Base-by-base conservation (phyloP, 2,329 filamentous ascomycete genomes). In the Exophiala aquamarina region DNA sequence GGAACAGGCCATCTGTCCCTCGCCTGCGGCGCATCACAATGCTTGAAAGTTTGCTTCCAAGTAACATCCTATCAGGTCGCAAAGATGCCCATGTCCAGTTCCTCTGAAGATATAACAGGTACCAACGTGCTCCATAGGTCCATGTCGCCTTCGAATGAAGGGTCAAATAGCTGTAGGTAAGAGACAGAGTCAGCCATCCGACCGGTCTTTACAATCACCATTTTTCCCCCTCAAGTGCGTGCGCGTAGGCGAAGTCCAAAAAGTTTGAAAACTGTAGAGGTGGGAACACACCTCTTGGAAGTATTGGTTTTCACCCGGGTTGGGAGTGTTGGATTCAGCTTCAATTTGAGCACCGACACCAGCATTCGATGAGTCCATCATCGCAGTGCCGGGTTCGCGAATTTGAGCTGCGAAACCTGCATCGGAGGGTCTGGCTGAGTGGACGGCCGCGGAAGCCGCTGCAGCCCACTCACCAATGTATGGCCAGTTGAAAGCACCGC, bases 271-370 rank as follows among this genome's bases (percentile, higher is more conserved):
- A 40, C 18, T 20, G 8, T 40, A 40, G 8, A 17, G 32, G n/a
- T 7, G 10, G 34, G 37, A 17, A 40, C 37, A 40, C 15, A 40
- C 37, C 37, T 40, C 37, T 40, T 40, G 37, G 37, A 40, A 40
- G 21, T 26, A 21, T 26, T 40, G 37, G 15, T 26, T 26, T 40
- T 40, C 37, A 20, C 15, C 37, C 21, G 15, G 18, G 32, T 34
- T 21, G 9, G 11, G 15, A 26, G 37, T 26, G 21, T 40, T 40
- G 37, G 21, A 40, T 21, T 26, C 37, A 40, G 8, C 21, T 36
- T 36, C 34, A n/a, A n/a, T n/a, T 38, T 38, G 35, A 40, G 37
- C 37, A 36, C 34, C 34, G 34, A 36, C 34, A 23, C 15, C 37
- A 21, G 37, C 17, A 40, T 17, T 11, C 13, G 37, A 40, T 21